phyloP scores from a whole-genome alignment of 2,329 filamentous ascomycete species.

The Cucurbitaria berberidis region DNA sequence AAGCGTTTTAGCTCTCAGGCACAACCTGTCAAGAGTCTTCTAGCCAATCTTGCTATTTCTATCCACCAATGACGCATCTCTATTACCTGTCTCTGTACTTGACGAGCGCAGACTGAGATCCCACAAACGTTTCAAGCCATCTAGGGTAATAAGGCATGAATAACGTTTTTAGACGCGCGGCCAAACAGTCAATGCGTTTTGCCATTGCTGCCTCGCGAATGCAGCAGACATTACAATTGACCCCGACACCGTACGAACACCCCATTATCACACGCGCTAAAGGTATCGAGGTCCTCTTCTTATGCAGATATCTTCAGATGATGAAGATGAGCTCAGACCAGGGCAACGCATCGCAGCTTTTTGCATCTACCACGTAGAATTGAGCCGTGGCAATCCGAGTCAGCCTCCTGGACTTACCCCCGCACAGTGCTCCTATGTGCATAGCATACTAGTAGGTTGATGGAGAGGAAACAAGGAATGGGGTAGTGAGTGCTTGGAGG shows the following conservation, averaged over 20 bases:
- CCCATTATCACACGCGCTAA: background rate
- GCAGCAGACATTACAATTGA: background rate
- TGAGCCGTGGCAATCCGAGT: background rate
- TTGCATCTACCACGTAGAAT: background rate
- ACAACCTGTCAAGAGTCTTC: constrained; percentile 4
- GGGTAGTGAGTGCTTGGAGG: background rate
- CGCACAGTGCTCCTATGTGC: background rate
- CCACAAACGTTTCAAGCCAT: background rate
- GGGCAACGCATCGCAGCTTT: no score
- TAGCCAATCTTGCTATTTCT: constrained; percentile 5
- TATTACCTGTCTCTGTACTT: background rate
- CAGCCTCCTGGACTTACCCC: background rate
- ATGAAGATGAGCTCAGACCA: background rate
- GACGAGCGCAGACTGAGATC: background rate
- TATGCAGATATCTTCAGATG: background rate
- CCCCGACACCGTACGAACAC: background rate
- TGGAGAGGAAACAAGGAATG: background rate
- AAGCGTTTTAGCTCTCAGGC: constrained; percentile 7
- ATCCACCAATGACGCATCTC: background rate
- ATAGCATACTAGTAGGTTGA: background rate
- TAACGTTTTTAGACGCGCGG: background rate
- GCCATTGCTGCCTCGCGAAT: background rate
- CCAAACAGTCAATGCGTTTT: background rate
- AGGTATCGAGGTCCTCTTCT: background rate
- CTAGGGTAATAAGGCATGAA: background rate